Conservation (phyloP, 306 rosid genomes). For the Vicia sativa region DNA sequence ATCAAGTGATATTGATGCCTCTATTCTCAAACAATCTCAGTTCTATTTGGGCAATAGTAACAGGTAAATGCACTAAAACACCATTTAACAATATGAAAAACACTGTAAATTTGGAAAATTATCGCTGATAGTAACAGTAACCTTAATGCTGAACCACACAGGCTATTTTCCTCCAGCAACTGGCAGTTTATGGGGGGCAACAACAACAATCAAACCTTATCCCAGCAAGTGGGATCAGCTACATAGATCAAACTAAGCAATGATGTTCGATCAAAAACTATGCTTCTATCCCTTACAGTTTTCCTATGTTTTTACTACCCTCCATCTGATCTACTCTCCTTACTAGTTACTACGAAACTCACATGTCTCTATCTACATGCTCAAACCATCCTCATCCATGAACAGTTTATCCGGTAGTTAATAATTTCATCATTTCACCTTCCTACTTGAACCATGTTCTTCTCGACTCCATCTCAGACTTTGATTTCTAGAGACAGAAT, state of each 20-base stretch:
- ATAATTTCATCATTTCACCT: background rate
- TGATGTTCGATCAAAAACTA: no score
- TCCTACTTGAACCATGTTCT: background rate
- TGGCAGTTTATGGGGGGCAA: background rate
- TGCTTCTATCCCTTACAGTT: no score
- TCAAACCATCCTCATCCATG: no score
- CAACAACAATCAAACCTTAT: no score
- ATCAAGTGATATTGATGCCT: slow-evolving; percentile 2
- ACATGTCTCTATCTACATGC: no score
- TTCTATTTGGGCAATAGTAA: background rate
- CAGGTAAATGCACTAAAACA: background rate
- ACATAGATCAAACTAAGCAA: no score
- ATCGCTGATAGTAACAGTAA: background rate
- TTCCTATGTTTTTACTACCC: no score
- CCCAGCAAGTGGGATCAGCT: no score
- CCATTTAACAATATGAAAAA: background rate
- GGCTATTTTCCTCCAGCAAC: background rate
- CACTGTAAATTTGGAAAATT: slow-evolving; percentile 1
- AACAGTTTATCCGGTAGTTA: background rate
- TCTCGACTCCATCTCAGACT: background rate
- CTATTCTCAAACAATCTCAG: background rate
- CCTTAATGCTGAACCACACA: background rate
- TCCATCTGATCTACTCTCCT: no score
- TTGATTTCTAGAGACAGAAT: slow-evolving; percentile 5
- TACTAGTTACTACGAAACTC: no score